Conservation (phyloP, 2,329 filamentous ascomycete species). For the Talaromyces piceae region DNA sequence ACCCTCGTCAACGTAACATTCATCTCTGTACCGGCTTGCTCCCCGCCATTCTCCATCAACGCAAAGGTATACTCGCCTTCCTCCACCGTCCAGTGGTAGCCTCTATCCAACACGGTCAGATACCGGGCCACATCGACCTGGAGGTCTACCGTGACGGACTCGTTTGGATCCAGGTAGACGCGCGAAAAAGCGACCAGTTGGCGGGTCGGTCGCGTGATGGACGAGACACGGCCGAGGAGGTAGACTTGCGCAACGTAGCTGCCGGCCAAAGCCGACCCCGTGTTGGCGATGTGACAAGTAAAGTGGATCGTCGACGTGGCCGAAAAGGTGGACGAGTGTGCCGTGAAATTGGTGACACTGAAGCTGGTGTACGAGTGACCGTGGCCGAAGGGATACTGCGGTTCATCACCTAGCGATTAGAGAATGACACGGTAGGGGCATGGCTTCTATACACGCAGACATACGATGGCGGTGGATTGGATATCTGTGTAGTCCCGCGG, state of each 20-base stretch:
- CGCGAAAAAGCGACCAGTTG: not conserved
- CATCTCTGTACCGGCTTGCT: conserved; percentile 20
- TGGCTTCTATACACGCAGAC: too few relatives aligned
- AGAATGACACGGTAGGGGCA: too few relatives aligned
- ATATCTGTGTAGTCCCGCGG: not conserved
- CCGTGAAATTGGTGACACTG: not conserved
- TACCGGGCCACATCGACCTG: conserved; percentile 25
- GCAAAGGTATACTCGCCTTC: conserved; percentile 38
- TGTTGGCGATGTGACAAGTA: not conserved
- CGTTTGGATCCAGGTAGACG: conserved; percentile 12
- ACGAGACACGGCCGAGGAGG: not conserved
- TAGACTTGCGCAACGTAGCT: not conserved
- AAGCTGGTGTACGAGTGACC: conserved; percentile 16
- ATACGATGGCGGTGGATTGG: not conserved
- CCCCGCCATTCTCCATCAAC: conserved; percentile 36
- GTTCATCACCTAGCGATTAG: not conserved
- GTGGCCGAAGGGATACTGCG: not conserved
- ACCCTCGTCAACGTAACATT: conserved; percentile 25
- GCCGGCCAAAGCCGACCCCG: not conserved
- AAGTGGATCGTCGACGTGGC: not conserved
- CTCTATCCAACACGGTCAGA: conserved; percentile 36
- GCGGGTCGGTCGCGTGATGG: not conserved
- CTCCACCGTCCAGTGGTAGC: conserved; percentile 39
- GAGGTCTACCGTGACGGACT: conserved; percentile 20
- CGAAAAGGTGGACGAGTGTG: not conserved